Evolutionary conservation across 2,329 filamentous ascomycete species (phyloP).

Genomic region (Trichoderma lentiforme): DNA sequence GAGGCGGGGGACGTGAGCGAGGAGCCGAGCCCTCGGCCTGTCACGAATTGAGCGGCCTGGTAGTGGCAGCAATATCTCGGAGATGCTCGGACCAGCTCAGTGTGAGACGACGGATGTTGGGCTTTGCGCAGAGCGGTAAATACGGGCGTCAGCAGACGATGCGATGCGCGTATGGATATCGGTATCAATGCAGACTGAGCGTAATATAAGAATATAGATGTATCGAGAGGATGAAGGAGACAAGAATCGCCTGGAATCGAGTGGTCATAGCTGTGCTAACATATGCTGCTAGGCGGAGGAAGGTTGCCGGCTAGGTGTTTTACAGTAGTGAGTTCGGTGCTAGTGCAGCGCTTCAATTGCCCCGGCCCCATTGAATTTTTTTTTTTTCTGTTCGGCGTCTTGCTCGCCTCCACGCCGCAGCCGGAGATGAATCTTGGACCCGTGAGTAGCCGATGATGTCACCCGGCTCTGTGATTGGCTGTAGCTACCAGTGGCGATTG

Average conservation of each 20-base stretch:
- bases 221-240: background rate
- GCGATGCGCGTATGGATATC: background rate
- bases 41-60: background rate
- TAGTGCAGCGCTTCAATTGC: background rate
- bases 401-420: constrained; percentile 9
- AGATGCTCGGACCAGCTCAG: constrained; percentile 12
- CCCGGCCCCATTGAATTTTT: background rate
- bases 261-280: constrained; percentile 8
- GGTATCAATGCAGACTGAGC: background rate
- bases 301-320: background rate
- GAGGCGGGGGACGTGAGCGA: constrained; percentile 11
- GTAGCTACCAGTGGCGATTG: background rate
- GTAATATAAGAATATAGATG: background rate
- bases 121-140: background rate
- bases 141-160: background rate
- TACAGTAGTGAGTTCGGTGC: background rate
- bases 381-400: background rate
- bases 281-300: background rate
- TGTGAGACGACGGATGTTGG: background rate
- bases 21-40: constrained; percentile 11
- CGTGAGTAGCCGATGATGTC: constrained; percentile 19
- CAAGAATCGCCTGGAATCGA: background rate
- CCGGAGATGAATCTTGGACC: constrained; percentile 15
- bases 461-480: constrained; percentile 14
- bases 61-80: background rate